Base-by-base conservation (phyloP, 306 rosid species). In the Gynostemma pentaphyllum region DNA sequence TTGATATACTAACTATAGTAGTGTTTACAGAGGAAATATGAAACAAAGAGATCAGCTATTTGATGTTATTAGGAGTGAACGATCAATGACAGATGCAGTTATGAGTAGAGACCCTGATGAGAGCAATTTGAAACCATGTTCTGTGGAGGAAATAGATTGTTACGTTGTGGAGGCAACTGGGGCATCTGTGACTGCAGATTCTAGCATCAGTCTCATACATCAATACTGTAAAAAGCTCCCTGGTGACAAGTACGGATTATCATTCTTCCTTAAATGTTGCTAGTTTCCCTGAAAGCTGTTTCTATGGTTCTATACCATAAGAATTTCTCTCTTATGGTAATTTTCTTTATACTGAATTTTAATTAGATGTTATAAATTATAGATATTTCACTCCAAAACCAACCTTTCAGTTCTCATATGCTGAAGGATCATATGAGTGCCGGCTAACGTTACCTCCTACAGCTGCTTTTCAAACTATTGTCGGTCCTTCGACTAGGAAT, bases 21-120 rank as follows among this genome's bases (percentile, higher is more conserved):
- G 64, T 39, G 50, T 46, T 19, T 72, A 49, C 72, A 88, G 98
- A 81, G 98, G 96, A 77, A 92, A 84, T 45, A 21, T 53, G 68
- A 80, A 76, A 72, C 98, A 92, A 56, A 84, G 89, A 71, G 75
- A 77, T 73, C 88, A 79, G 68, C 83, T 88, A 51, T 86, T 75
- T 81, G 85, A 84, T 71, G 67, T 92, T 59, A 79, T 88, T 71
- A 82, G 75, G 77, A 86, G 94, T 44, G 94, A 88, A 81, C 83
- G 75, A 57, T 86, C 77, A 16, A 79, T 88, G 95, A 78, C 66
- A 34, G 82, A 88, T 72, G 80, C 85, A 51, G 75, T 95, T 70
- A 66, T 68, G 32, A 74, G 74, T 56, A 82, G 83, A 72, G 87
- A 85, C 49, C 74, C 72, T 13, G 78, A 71, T 63, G 54, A 70